Conservation (phyloP, 352 stramenopile species). For the Phytophthora pseudosyringae region DNA sequence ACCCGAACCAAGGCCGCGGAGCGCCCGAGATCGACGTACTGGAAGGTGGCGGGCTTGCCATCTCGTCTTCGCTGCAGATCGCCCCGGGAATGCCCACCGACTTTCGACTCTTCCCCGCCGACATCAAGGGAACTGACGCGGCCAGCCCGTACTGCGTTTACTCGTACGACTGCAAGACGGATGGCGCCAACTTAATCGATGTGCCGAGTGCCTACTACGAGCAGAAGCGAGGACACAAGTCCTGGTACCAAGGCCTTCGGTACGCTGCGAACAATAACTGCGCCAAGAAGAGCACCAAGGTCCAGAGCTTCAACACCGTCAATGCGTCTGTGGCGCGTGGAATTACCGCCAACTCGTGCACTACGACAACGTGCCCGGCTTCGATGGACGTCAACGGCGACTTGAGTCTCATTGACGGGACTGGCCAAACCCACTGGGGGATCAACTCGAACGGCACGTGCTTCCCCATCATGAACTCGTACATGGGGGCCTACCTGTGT, state of each 20-base stretch:
- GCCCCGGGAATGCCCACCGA: conserved; percentile 69
- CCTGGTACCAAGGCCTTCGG: conserved; percentile 68
- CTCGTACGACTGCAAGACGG: conserved; percentile 53
- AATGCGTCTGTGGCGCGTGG: conserved; percentile 46
- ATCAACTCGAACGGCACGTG: conserved; percentile 65
- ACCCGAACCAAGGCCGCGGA: conserved; percentile 85
- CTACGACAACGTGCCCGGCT: conserved; percentile 46
- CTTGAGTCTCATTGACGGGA: conserved; percentile 48
- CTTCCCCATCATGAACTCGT: conserved; percentile 60
- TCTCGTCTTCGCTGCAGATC: conserved; percentile 93
- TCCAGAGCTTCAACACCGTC: conserved; percentile 51
- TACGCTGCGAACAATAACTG: conserved; percentile 72
- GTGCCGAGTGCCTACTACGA: conserved; percentile 52
- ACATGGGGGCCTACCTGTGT: conserved; percentile 59
- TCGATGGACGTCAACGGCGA: conserved; percentile 60
- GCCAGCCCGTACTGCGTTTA: conserved; percentile 54
- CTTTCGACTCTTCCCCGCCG: conserved; percentile 61
- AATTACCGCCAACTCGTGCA: conserved; percentile 59
- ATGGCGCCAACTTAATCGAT: conserved; percentile 52
- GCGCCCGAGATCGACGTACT: conserved; percentile 96
- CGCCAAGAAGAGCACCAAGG: conserved; percentile 30
- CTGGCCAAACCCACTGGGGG: conserved; percentile 47
- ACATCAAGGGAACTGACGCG: conserved; percentile 27
- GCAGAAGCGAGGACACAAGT: conserved; percentile 51
- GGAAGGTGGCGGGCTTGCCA: conserved; percentile 84